Evolutionary conservation across 2,329 filamentous ascomycete species (phyloP), one percentile per base, ranked within the genome.

Genomic region (Didymella arachidicola): DNA sequence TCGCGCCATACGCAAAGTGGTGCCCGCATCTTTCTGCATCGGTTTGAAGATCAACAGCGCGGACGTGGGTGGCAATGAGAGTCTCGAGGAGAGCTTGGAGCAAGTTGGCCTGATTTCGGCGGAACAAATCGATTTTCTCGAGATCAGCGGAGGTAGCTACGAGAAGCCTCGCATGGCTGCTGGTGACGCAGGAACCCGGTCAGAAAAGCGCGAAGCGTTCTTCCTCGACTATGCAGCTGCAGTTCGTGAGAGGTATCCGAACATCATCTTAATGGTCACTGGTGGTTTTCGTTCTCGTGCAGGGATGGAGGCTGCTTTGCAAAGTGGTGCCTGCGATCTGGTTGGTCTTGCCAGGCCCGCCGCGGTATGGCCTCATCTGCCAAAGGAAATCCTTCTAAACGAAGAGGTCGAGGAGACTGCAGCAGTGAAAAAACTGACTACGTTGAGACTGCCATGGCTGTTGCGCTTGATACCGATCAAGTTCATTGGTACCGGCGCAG

Each of bases 51-150:
- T 84, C 43, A 84, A 84, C 67, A 81, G 79, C 0, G 82, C 78
- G 2, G 82, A 84, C 55, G 57, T 67, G 14, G 79, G 82, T 61
- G 73, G 77, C 18, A 71, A 80, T 1, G 69, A 67, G 26, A 76
- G 76, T 32, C 59, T 71, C 1, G 61, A 81, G 10, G 86, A 86
- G 12, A 84, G 81, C 34, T 75, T 90, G 38, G 81, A 84, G 56
- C 87, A 90, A 68, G 78, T 89, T 10, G 72, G 78, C n/a, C 69
- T 79, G 18, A 80, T 88, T 4, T 73, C 73, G 0, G 76, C 75
- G 5, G 80, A 79, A 38, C 83, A 77, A 5, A 75, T 91, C 1
- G 89, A 91, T 73, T 90, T 90, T 63, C 75, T 91, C 2, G 88
- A 92, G 73, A 82, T 91, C 26, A 86, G 83, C 18, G 89, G 89